Evolutionary conservation across 306 rosid species (phyloP).

Genomic region (Geum urbanum): DNA sequence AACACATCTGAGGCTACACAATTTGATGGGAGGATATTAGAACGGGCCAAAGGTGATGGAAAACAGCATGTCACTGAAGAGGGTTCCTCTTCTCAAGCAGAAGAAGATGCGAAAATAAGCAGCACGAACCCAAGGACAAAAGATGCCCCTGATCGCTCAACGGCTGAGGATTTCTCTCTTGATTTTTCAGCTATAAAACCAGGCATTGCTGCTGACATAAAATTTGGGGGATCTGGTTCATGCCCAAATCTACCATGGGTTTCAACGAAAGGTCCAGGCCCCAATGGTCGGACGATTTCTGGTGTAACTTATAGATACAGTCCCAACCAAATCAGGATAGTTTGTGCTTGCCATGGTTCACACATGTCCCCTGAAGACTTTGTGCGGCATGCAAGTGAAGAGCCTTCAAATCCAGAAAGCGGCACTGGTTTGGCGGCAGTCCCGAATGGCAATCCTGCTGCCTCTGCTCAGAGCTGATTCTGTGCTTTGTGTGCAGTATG

Average conservation of each 20-base stretch:
- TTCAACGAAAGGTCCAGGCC: constrained; percentile 76
- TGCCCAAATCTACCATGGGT: constrained; percentile 94
- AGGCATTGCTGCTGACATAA: constrained; percentile 76
- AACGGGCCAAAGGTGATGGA: constrained; percentile 58
- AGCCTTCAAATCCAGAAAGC: constrained; percentile 44
- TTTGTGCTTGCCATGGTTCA: constrained; percentile 89
- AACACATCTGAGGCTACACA: constrained; percentile 48
- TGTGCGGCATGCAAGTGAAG: constrained; percentile 74
- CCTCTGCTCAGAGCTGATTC: constrained; percentile 71
- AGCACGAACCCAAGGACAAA: constrained; percentile 59
- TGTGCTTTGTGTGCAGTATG: constrained; percentile 20
- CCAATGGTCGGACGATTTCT: constrained; percentile 81
- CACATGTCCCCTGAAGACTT: constrained; percentile 93
- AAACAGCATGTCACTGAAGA: constrained; percentile 67
- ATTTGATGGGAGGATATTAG: constrained; percentile 56
- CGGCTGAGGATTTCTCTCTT: constrained; percentile 47
- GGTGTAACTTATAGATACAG: constrained; percentile 83
- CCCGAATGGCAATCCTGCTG: constrained; percentile 61
- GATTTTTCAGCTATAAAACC: constrained; percentile 77
- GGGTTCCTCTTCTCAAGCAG: constrained; percentile 62
- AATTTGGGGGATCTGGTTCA: constrained; percentile 90
- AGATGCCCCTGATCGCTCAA: constrained; percentile 51
- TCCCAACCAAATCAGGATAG: constrained; percentile 66
- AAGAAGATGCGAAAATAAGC: constrained; percentile 69
- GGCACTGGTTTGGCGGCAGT: constrained; percentile 43